A percentile compares a stretch with the other conserved stretches of the same genome.
phyloP scores from a whole-genome alignment of 2,329 filamentous ascomycete genomes.

The Fusarium ramigenum region DNA sequence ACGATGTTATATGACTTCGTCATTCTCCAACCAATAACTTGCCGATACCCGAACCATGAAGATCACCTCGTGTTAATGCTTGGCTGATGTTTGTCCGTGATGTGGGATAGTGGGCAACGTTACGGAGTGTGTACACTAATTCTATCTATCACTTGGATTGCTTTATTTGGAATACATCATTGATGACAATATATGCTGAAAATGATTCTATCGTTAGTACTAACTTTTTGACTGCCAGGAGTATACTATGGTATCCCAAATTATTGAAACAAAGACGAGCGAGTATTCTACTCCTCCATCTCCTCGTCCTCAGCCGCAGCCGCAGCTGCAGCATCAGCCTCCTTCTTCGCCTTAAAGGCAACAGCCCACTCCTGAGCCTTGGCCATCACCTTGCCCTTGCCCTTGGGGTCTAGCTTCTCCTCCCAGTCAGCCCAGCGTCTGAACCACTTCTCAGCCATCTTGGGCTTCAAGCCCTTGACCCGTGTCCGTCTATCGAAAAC shows the following conservation, averaged over 20 bases:
- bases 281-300: constrained; percentile 45
- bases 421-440: constrained; percentile 93
- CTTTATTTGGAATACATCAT: background rate
- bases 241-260: constrained; percentile 39
- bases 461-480: constrained; percentile 77
- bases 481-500: constrained; percentile 84
- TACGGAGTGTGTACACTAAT: background rate
- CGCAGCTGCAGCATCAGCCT: constrained; percentile 48
- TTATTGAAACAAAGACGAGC: constrained; percentile 20
- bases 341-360: constrained; percentile 57
- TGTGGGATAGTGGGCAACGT: background rate
- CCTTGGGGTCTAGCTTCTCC: constrained; percentile 73
- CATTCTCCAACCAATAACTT: constrained; percentile 1
- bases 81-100: constrained; percentile 6
- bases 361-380: constrained; percentile 77
- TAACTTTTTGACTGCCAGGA: constrained; percentile 38
- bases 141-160: background rate
- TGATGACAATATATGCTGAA: constrained; percentile 11
- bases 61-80: constrained; percentile 22
- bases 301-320: constrained; percentile 45
- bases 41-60: constrained; percentile 5
- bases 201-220: constrained; percentile 27
- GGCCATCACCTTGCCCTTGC: constrained; percentile 74
- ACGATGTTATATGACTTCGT: background rate
- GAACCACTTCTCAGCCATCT: constrained; percentile 88